Evolutionary conservation across 805 yeast genomes (phyloP).

Genomic region (Wickerhamiella kurtzmanii): DNA sequence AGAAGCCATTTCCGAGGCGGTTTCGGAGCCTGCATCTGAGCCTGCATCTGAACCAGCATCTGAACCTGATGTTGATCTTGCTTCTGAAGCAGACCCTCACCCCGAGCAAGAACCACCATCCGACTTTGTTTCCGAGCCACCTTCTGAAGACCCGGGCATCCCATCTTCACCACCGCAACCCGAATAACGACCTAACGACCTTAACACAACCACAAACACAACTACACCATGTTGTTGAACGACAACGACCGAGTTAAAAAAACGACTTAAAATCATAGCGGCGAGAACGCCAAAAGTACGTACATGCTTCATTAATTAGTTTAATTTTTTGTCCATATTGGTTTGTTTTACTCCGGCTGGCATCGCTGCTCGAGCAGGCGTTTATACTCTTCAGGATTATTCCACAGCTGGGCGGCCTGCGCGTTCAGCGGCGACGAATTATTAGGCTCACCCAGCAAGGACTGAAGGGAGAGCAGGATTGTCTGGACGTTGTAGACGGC

Average conservation of each 20-base stretch:
- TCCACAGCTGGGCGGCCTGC: constrained; percentile 46
- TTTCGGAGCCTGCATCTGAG: neutral
- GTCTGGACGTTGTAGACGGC: constrained; percentile 51
- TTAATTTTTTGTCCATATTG: too few species aligned
- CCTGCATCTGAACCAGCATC: neutral
- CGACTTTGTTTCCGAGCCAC: constrained; percentile 1
- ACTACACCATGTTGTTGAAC: too few species aligned
- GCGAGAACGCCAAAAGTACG: too few species aligned
- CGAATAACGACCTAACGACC: too few species aligned
- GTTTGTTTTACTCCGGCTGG: constrained; percentile 20
- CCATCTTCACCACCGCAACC: neutral
- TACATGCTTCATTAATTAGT: too few species aligned
- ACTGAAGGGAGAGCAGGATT: constrained; percentile 43
- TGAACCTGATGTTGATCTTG: neutral
- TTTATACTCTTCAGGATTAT: constrained; percentile 32
- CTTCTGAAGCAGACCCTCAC: neutral
- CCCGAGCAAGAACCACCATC: neutral
- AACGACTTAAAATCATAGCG: too few species aligned
- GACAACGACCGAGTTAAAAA: too few species aligned
- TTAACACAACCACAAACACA: too few species aligned
- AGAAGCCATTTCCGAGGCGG: neutral
- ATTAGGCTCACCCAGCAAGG: constrained; percentile 52
- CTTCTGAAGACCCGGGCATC: neutral
- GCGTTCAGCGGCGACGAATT: constrained; percentile 42
- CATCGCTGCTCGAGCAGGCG: constrained; percentile 28